Conservation (phyloP, 108 stramenopile genomes). For the Fragilaria crotonensis region DNA sequence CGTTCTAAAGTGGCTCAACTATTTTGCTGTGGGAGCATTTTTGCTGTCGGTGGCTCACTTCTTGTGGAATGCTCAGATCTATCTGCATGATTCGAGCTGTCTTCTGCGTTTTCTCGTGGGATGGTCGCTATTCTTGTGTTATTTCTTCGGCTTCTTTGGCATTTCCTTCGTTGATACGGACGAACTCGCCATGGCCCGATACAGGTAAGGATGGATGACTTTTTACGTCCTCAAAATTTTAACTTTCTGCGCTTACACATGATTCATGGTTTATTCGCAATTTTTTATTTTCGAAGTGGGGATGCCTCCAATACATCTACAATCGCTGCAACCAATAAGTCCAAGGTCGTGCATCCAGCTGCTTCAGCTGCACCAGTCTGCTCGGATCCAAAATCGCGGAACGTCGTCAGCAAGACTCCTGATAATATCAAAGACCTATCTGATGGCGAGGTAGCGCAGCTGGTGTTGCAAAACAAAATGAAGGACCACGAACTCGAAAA, state of each 20-base stretch:
- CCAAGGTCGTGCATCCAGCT: conserved; percentile 52
- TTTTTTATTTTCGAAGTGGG: no score
- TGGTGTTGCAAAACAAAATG: conserved; percentile 69
- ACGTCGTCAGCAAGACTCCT: conserved; percentile 1
- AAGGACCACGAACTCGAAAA: conserved; percentile 97
- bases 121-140: conserved; percentile 76
- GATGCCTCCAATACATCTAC: no score
- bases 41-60: conserved; percentile 52
- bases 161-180: conserved; percentile 68
- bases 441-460: conserved; percentile 63
- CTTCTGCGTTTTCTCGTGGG: conserved; percentile 60
- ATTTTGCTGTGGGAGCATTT: conserved; percentile 43
- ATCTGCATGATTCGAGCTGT: conserved; percentile 47
- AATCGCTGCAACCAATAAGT: conserved; percentile 22
- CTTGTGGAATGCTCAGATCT: conserved; percentile 45
- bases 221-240: no score
- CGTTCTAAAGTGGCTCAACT: conserved; percentile 66
- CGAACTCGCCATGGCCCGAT: conserved; percentile 18
- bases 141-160: conserved; percentile 97
- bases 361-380: conserved; percentile 68
- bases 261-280: no score
- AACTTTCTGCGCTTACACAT: neutral
- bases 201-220: conserved; percentile 8
- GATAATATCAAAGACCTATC: conserved; percentile 43
- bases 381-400: conserved; percentile 43